Evolutionary conservation across 164 flowering plant genomes (phyloP).

Genomic region (Liquidambar formosana): DNA sequence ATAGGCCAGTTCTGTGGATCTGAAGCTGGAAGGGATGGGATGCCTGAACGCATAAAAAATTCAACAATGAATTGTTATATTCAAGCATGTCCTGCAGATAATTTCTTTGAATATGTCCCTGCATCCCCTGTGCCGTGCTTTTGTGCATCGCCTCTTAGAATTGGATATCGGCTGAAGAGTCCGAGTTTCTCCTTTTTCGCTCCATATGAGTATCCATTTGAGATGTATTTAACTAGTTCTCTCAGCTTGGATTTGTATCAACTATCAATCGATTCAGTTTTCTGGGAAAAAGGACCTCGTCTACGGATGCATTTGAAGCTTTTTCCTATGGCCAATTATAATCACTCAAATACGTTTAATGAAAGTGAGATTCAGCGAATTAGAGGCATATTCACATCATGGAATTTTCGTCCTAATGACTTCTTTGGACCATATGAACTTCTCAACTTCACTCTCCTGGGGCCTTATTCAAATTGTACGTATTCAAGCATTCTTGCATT

Average conservation of each 20-base stretch:
- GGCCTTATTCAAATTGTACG: constrained; percentile 60
- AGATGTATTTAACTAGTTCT: constrained; percentile 34
- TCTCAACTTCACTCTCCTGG: constrained; percentile 67
- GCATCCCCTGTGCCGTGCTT: constrained; percentile 47
- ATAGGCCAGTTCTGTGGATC: constrained; percentile 45
- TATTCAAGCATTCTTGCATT: neutral
- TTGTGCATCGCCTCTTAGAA: constrained; percentile 63
- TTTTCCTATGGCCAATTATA: constrained; percentile 38
- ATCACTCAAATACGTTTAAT: constrained; percentile 40
- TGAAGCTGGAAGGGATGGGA: constrained; percentile 20
- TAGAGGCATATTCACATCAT: constrained; percentile 41
- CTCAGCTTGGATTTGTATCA: constrained; percentile 50
- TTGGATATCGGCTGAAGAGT: constrained; percentile 69
- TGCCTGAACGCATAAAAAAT: constrained; percentile 18
- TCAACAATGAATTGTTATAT: constrained; percentile 31
- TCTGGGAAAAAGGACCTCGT: constrained; percentile 81
- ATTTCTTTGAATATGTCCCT: constrained; percentile 51
- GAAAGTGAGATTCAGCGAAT: constrained; percentile 57
- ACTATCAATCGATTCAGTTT: constrained; percentile 40
- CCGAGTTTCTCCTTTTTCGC: constrained; percentile 64
- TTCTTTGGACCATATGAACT: constrained; percentile 84
- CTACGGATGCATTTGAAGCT: constrained; percentile 64
- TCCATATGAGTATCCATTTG: constrained; percentile 43
- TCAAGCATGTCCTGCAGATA: constrained; percentile 49
- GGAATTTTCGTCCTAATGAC: constrained; percentile 45